A percentile compares a stretch with the other conserved stretches of the same genome.
These are phyloP conservation scores for Macadamia integrifolia DNA, from an alignment of 164 flowering plant species.

Conservation along the genomic window DNA sequence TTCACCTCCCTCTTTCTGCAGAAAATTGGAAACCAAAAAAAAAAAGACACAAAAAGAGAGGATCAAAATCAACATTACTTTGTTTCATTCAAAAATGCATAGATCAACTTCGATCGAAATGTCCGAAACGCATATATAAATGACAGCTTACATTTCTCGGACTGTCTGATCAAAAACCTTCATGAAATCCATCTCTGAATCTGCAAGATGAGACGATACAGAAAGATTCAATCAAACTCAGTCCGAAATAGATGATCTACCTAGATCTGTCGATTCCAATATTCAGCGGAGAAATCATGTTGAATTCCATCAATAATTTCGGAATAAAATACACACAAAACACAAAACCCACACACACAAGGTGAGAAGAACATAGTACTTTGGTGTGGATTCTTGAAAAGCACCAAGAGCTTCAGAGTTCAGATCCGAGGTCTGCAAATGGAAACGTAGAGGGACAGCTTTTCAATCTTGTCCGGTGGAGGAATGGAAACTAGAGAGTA, in stretches of 20 bases:
- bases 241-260: neutral
- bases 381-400: too few relatives aligned
- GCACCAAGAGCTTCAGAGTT: too few relatives aligned
- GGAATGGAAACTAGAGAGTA: too few relatives aligned
- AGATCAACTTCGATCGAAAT: neutral
- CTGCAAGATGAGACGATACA: constrained; percentile 12
- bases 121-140: neutral
- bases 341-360: too few relatives aligned
- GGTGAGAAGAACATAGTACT: too few relatives aligned
- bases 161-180: constrained; percentile 96
- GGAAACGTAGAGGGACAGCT: too few relatives aligned
- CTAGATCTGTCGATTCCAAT: constrained; percentile 15
- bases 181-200: constrained; percentile 91
- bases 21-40: neutral
- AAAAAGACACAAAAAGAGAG: neutral
- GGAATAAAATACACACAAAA: too few relatives aligned
- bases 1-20: constrained; percentile 96
- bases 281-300: too few relatives aligned
- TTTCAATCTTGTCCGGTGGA: too few relatives aligned
- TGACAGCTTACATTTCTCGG: constrained; percentile 73
- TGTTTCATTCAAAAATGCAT: neutral
- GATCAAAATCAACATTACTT: neutral
- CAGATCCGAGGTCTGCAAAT: too few relatives aligned
- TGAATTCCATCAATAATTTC: too few relatives aligned
- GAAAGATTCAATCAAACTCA: neutral